Percentiles rank a stretch among this genome's conserved stretches.
Evolutionary conservation across 176 grass and related monocot genomes (phyloP).

Genomic region (Aegilops tauschii): DNA sequence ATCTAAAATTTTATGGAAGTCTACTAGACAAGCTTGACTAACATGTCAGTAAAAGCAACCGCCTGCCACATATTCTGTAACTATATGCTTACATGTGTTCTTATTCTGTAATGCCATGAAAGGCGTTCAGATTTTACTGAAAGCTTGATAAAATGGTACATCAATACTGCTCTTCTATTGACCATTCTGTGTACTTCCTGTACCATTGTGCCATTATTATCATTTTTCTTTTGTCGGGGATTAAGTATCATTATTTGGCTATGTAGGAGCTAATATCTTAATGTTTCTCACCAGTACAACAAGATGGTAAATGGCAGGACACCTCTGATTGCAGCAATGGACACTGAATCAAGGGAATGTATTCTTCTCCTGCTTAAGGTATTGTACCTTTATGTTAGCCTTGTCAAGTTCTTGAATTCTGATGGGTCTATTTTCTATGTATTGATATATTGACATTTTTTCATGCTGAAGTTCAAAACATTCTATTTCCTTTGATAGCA

Average conservation of each 20-base stretch:
- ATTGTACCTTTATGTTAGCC: neutral
- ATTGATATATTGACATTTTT: no score
- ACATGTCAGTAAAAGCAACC: no score
- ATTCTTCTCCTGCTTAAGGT: constrained; percentile 30
- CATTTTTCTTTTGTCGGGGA: no score
- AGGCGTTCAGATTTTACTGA: neutral
- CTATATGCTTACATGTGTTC: neutral
- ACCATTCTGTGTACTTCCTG: neutral
- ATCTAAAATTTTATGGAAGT: neutral
- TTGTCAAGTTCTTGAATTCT: neutral
- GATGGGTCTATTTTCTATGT: neutral
- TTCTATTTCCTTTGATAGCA: neutral
- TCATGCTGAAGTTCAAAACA: neutral
- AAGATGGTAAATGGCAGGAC: constrained; percentile 26
- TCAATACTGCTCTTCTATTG: neutral
- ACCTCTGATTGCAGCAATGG: constrained; percentile 21
- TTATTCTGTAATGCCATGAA: neutral
- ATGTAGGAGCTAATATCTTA: constrained; percentile 5
- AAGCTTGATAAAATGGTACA: neutral
- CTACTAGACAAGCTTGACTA: neutral
- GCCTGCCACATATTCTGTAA: no score
- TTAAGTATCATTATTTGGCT: neutral
- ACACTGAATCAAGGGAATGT: constrained; percentile 21
- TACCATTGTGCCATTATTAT: no score
- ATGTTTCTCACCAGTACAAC: constrained; percentile 16